Evolutionary conservation across 139 green algal genomes (phyloP).

Genomic region (Coccomyxa sp.): DNA sequence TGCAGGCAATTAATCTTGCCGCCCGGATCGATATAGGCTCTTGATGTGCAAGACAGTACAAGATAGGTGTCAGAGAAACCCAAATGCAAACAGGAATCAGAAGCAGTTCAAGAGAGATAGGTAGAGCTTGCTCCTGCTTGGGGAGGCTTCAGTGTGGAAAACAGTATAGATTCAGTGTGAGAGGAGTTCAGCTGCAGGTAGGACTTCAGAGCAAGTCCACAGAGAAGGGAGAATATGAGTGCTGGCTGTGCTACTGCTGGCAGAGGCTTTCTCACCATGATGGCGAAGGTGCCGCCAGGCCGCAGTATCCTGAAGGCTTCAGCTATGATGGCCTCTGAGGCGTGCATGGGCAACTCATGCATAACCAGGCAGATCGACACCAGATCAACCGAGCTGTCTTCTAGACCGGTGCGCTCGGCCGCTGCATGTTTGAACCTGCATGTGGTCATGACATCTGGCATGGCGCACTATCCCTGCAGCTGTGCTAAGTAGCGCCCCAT

Average conservation of each 20-base stretch:
- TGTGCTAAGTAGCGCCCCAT: too few species aligned
- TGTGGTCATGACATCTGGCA: too few species aligned
- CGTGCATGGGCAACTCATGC: constrained; percentile 65
- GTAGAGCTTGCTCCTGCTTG: too few species aligned
- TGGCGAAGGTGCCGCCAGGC: constrained; percentile 39
- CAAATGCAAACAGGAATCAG: not conserved
- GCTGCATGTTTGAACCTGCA: constrained; percentile 53
- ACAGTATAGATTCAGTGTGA: too few species aligned
- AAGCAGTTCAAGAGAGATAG: too few species aligned
- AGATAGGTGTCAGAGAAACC: not conserved
- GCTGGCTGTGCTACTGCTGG: too few species aligned
- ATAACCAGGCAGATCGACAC: constrained; percentile 65
- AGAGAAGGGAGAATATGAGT: too few species aligned
- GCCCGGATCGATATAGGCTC: not conserved
- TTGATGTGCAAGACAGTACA: not conserved
- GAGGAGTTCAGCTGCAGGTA: too few species aligned
- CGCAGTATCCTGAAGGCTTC: constrained; percentile 64
- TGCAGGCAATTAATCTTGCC: not conserved
- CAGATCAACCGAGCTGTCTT: constrained; percentile 48
- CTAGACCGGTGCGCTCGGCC: constrained; percentile 57
- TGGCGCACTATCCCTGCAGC: too few species aligned
- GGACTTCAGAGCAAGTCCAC: too few species aligned
- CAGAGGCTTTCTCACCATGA: too few species aligned
- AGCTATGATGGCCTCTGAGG: constrained; percentile 45
- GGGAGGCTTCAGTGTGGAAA: too few species aligned